phyloP scores from a whole-genome alignment of 2,329 filamentous ascomycete genomes.

The Pseudogymnoascus sp. region DNA sequence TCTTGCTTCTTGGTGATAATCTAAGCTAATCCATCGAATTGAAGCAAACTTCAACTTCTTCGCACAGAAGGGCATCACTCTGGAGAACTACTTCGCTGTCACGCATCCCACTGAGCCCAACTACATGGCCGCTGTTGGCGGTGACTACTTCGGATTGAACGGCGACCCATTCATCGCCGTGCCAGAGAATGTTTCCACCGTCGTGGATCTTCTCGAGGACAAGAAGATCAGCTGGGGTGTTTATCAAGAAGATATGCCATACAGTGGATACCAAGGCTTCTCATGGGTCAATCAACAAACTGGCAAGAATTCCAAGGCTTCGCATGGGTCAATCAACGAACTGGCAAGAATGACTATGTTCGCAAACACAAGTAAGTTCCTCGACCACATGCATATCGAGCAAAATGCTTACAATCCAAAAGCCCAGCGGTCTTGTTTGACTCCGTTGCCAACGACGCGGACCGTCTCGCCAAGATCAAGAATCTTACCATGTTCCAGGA shows the following conservation, averaged over 20 bases:
- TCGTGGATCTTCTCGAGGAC: slow-evolving; percentile 62
- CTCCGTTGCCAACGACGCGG: slow-evolving; percentile 49
- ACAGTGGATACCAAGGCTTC: slow-evolving; percentile 61
- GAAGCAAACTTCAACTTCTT: slow-evolving; percentile 49
- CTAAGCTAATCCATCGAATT: not conserved
- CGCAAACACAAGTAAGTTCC: slow-evolving; percentile 65
- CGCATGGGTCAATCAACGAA: slow-evolving; percentile 56
- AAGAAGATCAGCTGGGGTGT: slow-evolving; percentile 59
- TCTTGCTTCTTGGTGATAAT: slow-evolving; percentile 27
- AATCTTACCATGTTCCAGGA: slow-evolving; percentile 62
- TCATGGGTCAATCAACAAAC: slow-evolving; percentile 58
- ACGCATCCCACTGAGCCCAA: slow-evolving; percentile 72
- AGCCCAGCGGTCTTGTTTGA: slow-evolving; percentile 55
- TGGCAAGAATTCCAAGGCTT: slow-evolving; percentile 57
- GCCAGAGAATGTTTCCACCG: slow-evolving; percentile 54
- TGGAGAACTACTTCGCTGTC: slow-evolving; percentile 52
- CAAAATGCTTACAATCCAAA: not conserved
- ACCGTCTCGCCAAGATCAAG: slow-evolving; percentile 63
- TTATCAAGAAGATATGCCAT: slow-evolving; percentile 75
- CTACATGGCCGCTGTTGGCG: slow-evolving; percentile 61
- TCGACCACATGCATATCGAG: not conserved
- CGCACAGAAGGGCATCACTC: slow-evolving; percentile 53
- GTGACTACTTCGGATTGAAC: slow-evolving; percentile 67
- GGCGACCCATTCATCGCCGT: slow-evolving; percentile 57
- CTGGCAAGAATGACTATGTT: slow-evolving; percentile 72